Base-by-base conservation (phyloP, 108 stramenopile species). In the Cyclotella choctawhatcheeana region DNA sequence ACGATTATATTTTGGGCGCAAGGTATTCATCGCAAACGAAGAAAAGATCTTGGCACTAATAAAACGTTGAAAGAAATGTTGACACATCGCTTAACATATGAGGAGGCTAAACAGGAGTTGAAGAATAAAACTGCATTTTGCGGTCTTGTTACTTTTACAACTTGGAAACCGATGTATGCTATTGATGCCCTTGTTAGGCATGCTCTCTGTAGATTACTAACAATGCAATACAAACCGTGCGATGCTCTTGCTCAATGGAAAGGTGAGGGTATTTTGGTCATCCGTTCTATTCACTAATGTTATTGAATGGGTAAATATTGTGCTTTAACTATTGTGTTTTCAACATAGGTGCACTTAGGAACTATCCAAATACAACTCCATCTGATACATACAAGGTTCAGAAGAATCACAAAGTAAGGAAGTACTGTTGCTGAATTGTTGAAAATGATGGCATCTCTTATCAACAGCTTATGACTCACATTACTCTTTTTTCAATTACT, bases 151-250 rank as follows among this genome's bases (percentile, higher is more conserved):
- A 64, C 62, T 20, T 10, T 55, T 0, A 63, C 62, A 2, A 64
- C 62, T 1, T 63, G 45, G 51, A 48, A 73, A 55, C 27, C 32
- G 5, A 17, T 34, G 1, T 73, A 73, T 53, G n/a, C 34, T n/a
- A 31, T 62, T 7, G 71, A 73, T 64, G 61, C 71, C 3, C 44
- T 73, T 29, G 71, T 63, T 27, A 44, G 71, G 7, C 71, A 73
- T 53, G 71, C 51, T 20, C 37, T 73, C 22, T 73, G 71, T 45
- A 35, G 53, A 35, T 27, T 55, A 5, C 51, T 73, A n/a, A 73
- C 71, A 3, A 64, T 53, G 25, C 29, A 73, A 29, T 73, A 73
- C 62, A 73, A 73, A 55, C 32, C 51, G 14, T 73, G 71, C 29
- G 34, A 32, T 24, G 59, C 45, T 26, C n/a, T 63, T 35, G 52